A percentile compares a stretch with the other conserved stretches of the same genome.
Conservation (phyloP, 1,284 basidiomycete genomes). For the Ceratobasidium sp. region DNA sequence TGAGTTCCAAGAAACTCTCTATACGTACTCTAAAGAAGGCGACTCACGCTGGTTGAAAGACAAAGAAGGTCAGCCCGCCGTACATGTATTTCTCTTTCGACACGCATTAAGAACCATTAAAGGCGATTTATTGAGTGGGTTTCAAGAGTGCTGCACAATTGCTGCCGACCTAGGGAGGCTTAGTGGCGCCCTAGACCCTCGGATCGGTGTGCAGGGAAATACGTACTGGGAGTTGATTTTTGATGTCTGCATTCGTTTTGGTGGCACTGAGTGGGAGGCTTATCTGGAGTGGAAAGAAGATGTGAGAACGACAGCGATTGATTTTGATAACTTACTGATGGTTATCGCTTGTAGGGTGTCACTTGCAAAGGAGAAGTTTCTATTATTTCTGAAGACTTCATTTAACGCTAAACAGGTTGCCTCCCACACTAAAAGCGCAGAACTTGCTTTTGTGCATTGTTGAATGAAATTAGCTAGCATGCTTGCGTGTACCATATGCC, state of each 20-base stretch:
- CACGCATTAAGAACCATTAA: background rate
- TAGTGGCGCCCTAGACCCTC: background rate
- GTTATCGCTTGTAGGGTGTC: background rate
- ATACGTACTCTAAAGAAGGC: background rate
- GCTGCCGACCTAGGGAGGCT: background rate
- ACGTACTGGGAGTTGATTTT: slow-evolving; percentile 27
- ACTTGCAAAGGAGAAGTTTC: background rate
- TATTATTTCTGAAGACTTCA: background rate
- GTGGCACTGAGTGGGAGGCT: slow-evolving; percentile 33
- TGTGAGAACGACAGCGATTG: background rate
- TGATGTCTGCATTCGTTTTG: slow-evolving; percentile 31
- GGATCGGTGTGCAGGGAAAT: background rate
- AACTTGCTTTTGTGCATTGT: no score
- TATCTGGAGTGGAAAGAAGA: slow-evolving; percentile 41
- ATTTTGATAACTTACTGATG: background rate
- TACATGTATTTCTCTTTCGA: background rate
- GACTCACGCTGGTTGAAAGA: background rate
- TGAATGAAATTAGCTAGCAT: no score
- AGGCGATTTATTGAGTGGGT: background rate
- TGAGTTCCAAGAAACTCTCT: background rate
- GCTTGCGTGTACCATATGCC: no score
- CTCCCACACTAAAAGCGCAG: background rate
- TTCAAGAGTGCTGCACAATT: background rate
- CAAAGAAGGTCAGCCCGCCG: background rate
- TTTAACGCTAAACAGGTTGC: background rate